phyloP scores from a whole-genome alignment of 805 yeast genomes.

The Saturnispora gosingensis region DNA sequence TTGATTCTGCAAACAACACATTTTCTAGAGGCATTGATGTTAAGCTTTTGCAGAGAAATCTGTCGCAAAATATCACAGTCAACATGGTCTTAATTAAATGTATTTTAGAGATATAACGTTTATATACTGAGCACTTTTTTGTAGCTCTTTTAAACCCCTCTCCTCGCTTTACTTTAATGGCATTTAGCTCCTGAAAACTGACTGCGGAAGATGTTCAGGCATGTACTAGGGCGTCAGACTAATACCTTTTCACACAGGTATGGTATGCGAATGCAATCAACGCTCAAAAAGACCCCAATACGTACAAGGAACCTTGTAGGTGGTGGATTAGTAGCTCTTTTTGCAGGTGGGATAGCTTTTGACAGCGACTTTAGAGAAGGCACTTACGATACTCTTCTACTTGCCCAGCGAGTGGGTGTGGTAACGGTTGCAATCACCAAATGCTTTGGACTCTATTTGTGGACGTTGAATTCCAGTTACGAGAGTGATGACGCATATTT shows the following conservation, averaged over 20 bases:
- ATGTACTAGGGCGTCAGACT: not conserved
- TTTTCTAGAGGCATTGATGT: conserved; percentile 1
- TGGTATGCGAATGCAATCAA: not conserved
- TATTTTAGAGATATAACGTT: not conserved
- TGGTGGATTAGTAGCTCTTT: conserved; percentile 9
- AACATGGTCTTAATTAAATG: conserved; percentile 4
- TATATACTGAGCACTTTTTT: not conserved
- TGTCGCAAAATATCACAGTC: not conserved
- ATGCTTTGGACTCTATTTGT: conserved; percentile 66
- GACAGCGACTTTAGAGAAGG: conserved; percentile 30
- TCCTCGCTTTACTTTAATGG: not conserved
- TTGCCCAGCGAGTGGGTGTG: conserved; percentile 45
- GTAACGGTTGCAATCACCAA: conserved; percentile 60
- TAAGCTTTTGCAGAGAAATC: not conserved
- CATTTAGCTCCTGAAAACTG: not conserved
- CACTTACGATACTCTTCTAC: conserved; percentile 28
- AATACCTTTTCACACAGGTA: not conserved
- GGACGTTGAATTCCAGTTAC: conserved; percentile 33
- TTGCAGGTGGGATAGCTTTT: conserved; percentile 17
- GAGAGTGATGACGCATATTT: conserved; percentile 40
- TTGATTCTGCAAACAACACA: not conserved
- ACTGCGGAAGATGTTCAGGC: not conserved
- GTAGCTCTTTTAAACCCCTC: not conserved
- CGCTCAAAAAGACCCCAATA: not conserved
- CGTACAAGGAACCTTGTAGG: conserved; percentile 1